Conservation (phyloP, 345 rosid species). For the Eucalyptus globulus region DNA sequence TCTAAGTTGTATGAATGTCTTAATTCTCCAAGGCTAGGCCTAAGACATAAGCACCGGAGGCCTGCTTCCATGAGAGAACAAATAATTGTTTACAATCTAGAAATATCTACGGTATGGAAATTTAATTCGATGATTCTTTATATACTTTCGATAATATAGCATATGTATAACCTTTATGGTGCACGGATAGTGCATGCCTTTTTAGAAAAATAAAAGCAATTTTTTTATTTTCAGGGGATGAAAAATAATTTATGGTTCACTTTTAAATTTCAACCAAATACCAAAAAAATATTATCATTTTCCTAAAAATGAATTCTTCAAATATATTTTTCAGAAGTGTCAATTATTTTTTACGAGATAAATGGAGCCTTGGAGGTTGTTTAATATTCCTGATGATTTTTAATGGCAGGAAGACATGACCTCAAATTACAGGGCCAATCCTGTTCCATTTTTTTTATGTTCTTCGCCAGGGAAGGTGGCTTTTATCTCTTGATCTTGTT, state of each 20-base stretch:
- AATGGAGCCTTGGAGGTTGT: neutral
- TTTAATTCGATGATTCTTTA: neutral
- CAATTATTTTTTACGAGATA: neutral
- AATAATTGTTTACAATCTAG: neutral
- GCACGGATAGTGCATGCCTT: neutral
- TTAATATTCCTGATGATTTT: neutral
- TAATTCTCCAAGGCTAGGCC: neutral
- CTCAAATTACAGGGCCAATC: slow-evolving; percentile 37
- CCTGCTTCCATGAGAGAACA: neutral
- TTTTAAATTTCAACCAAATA: neutral
- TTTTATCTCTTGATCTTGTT: neutral
- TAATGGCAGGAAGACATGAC: slow-evolving; percentile 52
- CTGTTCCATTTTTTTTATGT: slow-evolving; percentile 52
- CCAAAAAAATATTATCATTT: neutral
- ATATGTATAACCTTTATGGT: neutral
- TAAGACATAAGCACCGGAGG: neutral
- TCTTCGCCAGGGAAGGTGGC: slow-evolving; percentile 59
- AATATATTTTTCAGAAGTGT: neutral
- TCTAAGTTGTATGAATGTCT: neutral
- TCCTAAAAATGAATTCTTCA: neutral
- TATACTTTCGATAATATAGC: neutral
- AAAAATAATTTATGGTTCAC: neutral
- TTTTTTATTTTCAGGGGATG: neutral
- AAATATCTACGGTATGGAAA: neutral
- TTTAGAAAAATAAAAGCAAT: neutral